Conservation (phyloP, 352 stramenopile species). For the Aphanomyces cochlioides region DNA sequence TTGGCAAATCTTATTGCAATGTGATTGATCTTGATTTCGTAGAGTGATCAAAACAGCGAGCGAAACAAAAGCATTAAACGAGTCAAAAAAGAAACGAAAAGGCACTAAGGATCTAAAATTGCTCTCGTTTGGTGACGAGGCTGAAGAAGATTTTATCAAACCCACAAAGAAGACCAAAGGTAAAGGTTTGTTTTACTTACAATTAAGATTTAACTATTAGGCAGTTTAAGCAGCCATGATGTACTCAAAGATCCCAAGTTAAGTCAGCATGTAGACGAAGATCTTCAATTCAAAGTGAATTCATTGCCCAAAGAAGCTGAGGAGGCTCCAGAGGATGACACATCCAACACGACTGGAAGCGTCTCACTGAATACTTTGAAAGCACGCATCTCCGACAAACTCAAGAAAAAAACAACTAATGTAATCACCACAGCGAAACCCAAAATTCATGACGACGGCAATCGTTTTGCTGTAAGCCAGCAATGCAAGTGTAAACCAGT, state of each 20-base stretch:
- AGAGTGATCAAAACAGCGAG: slow-evolving; percentile 30
- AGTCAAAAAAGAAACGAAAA: slow-evolving; percentile 83
- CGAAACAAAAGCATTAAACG: slow-evolving; percentile 34
- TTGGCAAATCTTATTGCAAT: slow-evolving; percentile 30
- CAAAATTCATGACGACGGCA: not conserved
- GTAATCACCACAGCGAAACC: slow-evolving; percentile 15
- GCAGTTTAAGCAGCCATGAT: slow-evolving; percentile 56
- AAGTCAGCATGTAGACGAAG: slow-evolving; percentile 54
- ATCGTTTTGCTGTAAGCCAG: not conserved
- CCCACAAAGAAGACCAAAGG: slow-evolving; percentile 53
- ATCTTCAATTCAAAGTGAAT: slow-evolving; percentile 53
- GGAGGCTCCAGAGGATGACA: slow-evolving; percentile 29
- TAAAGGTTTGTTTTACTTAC: slow-evolving; percentile 39
- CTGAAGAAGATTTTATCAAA: slow-evolving; percentile 50
- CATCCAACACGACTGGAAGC: slow-evolving; percentile 8
- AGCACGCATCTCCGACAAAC: slow-evolving; percentile 28
- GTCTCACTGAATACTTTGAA: slow-evolving; percentile 25
- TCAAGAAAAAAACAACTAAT: slow-evolving; percentile 39
- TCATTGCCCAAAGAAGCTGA: slow-evolving; percentile 17
- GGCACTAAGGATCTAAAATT: slow-evolving; percentile 92
- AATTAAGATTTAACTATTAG: not conserved
- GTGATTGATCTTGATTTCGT: not conserved
- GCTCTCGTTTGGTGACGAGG: slow-evolving; percentile 94
- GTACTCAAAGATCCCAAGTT: slow-evolving; percentile 60
- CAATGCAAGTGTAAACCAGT: not conserved